Evolutionary conservation across 768 basidiomycete species (phyloP), one percentile per base, ranked within the genome.

Genomic region (Mycena haematopus): DNA sequence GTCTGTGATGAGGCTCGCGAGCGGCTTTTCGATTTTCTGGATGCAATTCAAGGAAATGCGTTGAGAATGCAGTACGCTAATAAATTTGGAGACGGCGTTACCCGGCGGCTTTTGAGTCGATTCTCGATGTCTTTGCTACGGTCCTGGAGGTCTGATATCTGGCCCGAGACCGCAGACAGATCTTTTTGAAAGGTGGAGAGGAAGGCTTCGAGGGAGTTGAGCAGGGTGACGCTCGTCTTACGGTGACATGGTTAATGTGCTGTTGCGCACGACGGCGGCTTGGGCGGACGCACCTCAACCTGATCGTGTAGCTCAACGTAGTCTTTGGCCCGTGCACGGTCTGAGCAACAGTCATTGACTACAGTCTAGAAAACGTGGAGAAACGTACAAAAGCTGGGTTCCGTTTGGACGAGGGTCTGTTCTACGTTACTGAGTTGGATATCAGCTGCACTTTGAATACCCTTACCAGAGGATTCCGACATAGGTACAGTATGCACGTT

Each of bases 141-240:
- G 66, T 87, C 85, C 71, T 99, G 97, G 24, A 99, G 81, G 65
- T 98, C 94, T 1, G 93, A 91, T 73, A 99, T 96, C 73, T 99
- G 96, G 3, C 95, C 93, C 2, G 97, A 98, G 11, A 99, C 97
- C 1, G 90, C 89, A 6, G 94, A 92, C 22, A 99, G 82, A 74
- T 99, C 96, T 68, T 83, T 90, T 75, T 98, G 96, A 71, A 99
- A 99, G 0, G 93, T 97, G 2, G 94, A 95, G 13, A 99, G 83
- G 75, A 99, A 99, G 1, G 87, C 82, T 67, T 97, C 90, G 3
- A 99, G 82, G 1, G 93, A 93, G 71, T 94, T 89, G 56, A 99
- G 81, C 21, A 99, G 84, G 61, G 82, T 82, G 15, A 92, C 84
- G 70, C 96, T 96, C 17, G 93, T 90, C 96, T 99, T 73, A 9